These are phyloP conservation scores for Calonectria fujianensis DNA, from an alignment of 2,329 filamentous ascomycete species.

Conservation along the genomic window DNA sequence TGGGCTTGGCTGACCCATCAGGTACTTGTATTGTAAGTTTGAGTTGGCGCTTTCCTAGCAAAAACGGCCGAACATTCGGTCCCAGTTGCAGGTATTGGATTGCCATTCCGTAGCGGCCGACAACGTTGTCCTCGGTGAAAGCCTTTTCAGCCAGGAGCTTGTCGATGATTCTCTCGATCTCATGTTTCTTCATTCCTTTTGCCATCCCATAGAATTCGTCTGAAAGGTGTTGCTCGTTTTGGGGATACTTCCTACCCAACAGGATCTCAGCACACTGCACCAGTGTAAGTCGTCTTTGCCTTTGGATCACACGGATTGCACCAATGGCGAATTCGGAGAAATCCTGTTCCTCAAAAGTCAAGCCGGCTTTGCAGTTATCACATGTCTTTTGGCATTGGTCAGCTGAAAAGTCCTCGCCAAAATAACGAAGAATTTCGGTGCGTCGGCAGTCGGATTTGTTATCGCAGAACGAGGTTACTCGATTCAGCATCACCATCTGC, in stretches of 20 bases:
- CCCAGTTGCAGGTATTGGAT: constrained; percentile 81
- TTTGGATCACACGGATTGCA: constrained; percentile 81
- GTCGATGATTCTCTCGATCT: constrained; percentile 90
- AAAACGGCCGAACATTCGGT: constrained; percentile 63
- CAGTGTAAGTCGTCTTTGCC: constrained; percentile 79
- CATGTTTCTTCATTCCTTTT: constrained; percentile 80
- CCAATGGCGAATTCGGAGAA: constrained; percentile 84
- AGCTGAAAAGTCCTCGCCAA: constrained; percentile 87
- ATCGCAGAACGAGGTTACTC: constrained; percentile 91
- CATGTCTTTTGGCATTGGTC: constrained; percentile 84
- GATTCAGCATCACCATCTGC: constrained; percentile 88
- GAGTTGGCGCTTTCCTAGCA: constrained; percentile 67
- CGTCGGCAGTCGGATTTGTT: constrained; percentile 91
- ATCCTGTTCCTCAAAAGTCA: constrained; percentile 83
- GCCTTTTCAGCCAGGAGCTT: constrained; percentile 83
- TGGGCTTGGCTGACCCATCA: constrained; percentile 58
- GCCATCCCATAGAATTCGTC: constrained; percentile 81
- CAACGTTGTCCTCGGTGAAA: constrained; percentile 79
- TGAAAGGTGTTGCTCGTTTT: constrained; percentile 72
- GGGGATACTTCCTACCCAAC: constrained; percentile 79
- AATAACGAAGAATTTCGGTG: constrained; percentile 93
- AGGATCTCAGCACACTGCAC: constrained; percentile 90
- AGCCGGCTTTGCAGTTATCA: constrained; percentile 90
- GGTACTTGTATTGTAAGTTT: constrained; percentile 65
- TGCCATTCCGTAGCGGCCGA: constrained; percentile 76